Conservation (phyloP, 164 flowering plant genomes). For the Saururus chinensis region DNA sequence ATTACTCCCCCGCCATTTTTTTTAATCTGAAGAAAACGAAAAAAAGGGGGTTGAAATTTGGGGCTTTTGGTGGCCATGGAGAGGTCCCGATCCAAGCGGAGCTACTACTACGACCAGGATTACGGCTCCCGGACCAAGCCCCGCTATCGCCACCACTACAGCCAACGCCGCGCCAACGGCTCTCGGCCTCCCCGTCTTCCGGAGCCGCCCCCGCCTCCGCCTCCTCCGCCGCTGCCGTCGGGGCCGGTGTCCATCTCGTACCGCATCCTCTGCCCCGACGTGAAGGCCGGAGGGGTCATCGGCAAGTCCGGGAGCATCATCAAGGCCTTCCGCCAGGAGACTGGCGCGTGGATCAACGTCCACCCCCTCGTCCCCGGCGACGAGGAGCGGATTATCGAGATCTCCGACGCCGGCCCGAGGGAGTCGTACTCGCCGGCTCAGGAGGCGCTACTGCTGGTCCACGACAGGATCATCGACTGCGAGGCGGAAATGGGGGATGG, state of each 20-base stretch:
- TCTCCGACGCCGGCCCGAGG: slow-evolving; percentile 69
- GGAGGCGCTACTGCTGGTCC: slow-evolving; percentile 77
- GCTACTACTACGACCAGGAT: slow-evolving; percentile 74
- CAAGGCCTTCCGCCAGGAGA: slow-evolving; percentile 76
- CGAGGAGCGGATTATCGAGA: slow-evolving; percentile 91
- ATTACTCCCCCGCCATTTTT: no score
- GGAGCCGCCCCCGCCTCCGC: slow-evolving; percentile 27
- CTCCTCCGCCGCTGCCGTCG: slow-evolving; percentile 21
- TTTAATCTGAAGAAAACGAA: no score
- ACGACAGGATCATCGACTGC: slow-evolving; percentile 84
- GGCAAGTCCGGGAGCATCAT: slow-evolving; percentile 90
- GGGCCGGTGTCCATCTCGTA: slow-evolving; percentile 52
- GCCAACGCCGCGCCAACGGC: slow-evolving; percentile 34
- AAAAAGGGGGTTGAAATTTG: no score
- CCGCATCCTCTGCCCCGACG: slow-evolving; percentile 78
- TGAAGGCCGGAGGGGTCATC: slow-evolving; percentile 77
- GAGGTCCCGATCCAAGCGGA: slow-evolving; percentile 86
- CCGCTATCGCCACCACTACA: slow-evolving; percentile 31
- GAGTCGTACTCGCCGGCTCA: slow-evolving; percentile 76
- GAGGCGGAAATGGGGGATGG: slow-evolving; percentile 26
- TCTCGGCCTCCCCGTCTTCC: slow-evolving; percentile 23
- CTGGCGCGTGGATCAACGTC: slow-evolving; percentile 97
- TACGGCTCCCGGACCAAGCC: slow-evolving; percentile 52
- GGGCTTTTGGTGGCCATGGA: no score
- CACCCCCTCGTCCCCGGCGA: slow-evolving; percentile 79